phyloP scores from a whole-genome alignment of 1,284 basidiomycete species.

The Trichosporon coremiiforme region DNA sequence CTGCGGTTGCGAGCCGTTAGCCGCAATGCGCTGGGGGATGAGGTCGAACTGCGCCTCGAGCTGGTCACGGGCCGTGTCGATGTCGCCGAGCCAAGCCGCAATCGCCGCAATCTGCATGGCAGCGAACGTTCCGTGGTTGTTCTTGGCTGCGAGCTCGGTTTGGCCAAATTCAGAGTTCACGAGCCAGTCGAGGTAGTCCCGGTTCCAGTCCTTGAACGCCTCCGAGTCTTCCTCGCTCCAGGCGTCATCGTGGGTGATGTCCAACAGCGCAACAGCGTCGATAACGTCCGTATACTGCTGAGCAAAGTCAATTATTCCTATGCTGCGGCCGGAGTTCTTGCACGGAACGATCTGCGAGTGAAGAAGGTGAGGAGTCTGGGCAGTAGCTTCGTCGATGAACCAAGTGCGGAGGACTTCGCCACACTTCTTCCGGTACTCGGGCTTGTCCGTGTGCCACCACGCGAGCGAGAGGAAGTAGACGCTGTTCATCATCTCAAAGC shows the following conservation, averaged over 20 bases:
- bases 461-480: constrained; percentile 22
- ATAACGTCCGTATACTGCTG: constrained; percentile 28
- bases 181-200: constrained; percentile 24
- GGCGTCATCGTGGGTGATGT: not conserved
- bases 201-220: constrained; percentile 25
- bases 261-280: constrained; percentile 24
- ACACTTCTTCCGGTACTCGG: constrained; percentile 22
- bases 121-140: constrained; percentile 27
- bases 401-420: constrained; percentile 19
- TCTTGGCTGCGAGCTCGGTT: constrained; percentile 25
- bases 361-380: constrained; percentile 24
- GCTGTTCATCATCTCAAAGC: constrained; percentile 24
- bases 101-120: constrained; percentile 26
- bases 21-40: constrained; percentile 16
- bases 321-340: constrained; percentile 22
- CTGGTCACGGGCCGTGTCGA: not conserved
- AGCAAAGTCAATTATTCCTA: constrained; percentile 29
- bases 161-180: constrained; percentile 23
- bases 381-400: constrained; percentile 20
- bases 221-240: constrained; percentile 20
- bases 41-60: constrained; percentile 3
- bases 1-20: constrained; percentile 23
- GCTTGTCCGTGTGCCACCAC: constrained; percentile 28
- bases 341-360: constrained; percentile 28
- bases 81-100: constrained; percentile 22